A percentile compares a stretch with the other conserved stretches of the same genome.
These are phyloP conservation scores for Ottelia alismoides DNA, from an alignment of 106 monocot genomes.

Conservation along the genomic window DNA sequence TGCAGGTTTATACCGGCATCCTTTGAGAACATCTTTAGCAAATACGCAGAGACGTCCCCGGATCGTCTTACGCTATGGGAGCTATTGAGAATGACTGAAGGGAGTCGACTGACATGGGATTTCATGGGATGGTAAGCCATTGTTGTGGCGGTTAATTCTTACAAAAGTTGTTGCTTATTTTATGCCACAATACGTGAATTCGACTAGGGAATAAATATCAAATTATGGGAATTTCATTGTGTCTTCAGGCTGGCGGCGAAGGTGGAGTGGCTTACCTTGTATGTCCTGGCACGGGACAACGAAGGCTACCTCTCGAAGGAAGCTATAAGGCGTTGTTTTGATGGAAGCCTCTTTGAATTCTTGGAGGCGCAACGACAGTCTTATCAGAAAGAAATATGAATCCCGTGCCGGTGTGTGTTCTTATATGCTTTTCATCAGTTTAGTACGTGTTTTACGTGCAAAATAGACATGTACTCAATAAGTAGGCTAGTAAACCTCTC, in stretches of 20 bases:
- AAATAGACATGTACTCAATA: too few relatives aligned
- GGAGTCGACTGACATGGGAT: conserved; percentile 33
- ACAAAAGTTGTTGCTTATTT: too few relatives aligned
- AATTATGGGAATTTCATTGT: too few relatives aligned
- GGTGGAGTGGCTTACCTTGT: conserved; percentile 55
- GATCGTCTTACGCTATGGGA: conserved; percentile 51
- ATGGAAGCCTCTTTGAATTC: conserved; percentile 89
- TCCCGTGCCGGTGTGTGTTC: too few relatives aligned
- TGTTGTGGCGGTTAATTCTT: too few relatives aligned
- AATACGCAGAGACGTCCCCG: conserved; percentile 35
- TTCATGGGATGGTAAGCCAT: conserved; percentile 52
- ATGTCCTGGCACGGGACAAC: conserved; percentile 62
- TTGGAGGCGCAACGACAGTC: conserved; percentile 26
- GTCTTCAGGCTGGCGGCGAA: conserved; percentile 47
- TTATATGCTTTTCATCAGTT: too few relatives aligned
- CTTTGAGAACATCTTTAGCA: conserved; percentile 80
- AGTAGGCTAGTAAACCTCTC: too few relatives aligned
- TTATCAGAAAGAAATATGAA: too few relatives aligned
- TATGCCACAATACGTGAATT: background rate
- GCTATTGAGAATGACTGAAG: conserved; percentile 73
- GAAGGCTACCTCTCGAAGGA: conserved; percentile 68
- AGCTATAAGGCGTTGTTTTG: conserved; percentile 60
- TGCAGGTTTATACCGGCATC: conserved; percentile 50
- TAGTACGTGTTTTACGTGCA: too few relatives aligned
- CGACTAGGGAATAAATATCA: background rate